Base-by-base conservation (phyloP, 768 basidiomycete genomes). In the Termitomyces sp. region DNA sequence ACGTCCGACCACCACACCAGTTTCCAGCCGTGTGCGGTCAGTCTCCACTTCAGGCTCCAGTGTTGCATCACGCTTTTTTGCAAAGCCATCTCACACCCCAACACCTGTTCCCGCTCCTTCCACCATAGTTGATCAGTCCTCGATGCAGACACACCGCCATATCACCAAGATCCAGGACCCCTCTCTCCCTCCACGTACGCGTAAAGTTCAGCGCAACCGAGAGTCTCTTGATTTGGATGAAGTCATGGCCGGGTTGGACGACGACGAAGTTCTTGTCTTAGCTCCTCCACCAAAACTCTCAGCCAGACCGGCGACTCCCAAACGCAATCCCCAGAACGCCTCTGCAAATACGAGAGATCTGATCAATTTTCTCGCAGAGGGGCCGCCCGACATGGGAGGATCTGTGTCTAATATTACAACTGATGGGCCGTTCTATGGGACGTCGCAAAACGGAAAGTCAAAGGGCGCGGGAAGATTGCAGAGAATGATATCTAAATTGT, bases 401-500 rank as follows among this genome's bases (percentile, higher is more conserved):
- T 85, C 86, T 7, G 84, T 84, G 2, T 82, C 83, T 16, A 79
- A 81, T 57, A 74, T 77, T 58, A 63, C 68, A 28, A 46, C 67
- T 22, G 76, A 73, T 48, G 59, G 67, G 33, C 63, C 65, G 16
- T 69, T 76, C 13, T 52, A 51, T 52, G 63, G 64, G 9, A 59
- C 20, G 20, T 70, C 77, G 51, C 81, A 81, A 28, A 78, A 76
- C 57, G 70, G 73, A 7, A 82, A 83, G 60, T 77, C 79, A 28
- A 86, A 86, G 72, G 74, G 75, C 53, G 80, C 79, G 58, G 85
- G 85, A 52, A 82, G 91, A 28, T 75, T 94, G 62, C 88, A 89
- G 72, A 84, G 87, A 64, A 92, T 95, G 87, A 90, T 95, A 67
- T 92, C 91, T 20, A 88, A 86, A 66, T 77, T 94, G 32, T 87